These are phyloP conservation scores for Candida andamanensis DNA, from an alignment of 805 yeast species.

Conservation along the genomic window DNA sequence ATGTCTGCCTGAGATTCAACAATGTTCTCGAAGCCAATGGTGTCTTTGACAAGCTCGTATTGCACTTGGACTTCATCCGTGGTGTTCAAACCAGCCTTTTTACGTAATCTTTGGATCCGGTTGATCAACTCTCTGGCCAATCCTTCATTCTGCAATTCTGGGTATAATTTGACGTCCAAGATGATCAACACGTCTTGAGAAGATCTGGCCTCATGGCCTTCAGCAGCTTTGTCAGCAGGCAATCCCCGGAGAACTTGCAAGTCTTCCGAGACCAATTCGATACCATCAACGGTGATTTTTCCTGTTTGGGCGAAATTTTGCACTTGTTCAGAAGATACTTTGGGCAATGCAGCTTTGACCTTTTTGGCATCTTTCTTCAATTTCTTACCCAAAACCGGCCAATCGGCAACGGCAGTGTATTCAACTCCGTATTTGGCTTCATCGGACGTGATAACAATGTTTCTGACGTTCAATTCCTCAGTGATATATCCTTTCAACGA, in stretches of 20 bases:
- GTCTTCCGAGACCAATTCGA: slow-evolving; percentile 81
- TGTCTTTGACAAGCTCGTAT: slow-evolving; percentile 61
- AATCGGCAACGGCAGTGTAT: slow-evolving; percentile 93
- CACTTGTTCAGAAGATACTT: slow-evolving; percentile 75
- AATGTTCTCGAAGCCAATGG: slow-evolving; percentile 58
- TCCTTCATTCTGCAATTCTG: slow-evolving; percentile 89
- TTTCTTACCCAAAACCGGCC: slow-evolving; percentile 98
- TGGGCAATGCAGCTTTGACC: slow-evolving; percentile 91
- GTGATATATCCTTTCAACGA: slow-evolving; percentile 71
- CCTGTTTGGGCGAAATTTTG: slow-evolving; percentile 69
- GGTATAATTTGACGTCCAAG: slow-evolving; percentile 81
- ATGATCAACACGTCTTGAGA: slow-evolving; percentile 87
- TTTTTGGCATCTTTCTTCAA: slow-evolving; percentile 88
- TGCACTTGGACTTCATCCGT: slow-evolving; percentile 93
- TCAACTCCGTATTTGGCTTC: slow-evolving; percentile 89
- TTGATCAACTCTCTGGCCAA: slow-evolving; percentile 93
- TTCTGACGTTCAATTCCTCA: slow-evolving; percentile 92
- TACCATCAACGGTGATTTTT: slow-evolving; percentile 80
- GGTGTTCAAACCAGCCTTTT: slow-evolving; percentile 90
- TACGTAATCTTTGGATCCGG: slow-evolving; percentile 95
- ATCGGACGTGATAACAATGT: slow-evolving; percentile 79
- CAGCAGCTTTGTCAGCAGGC: slow-evolving; percentile 57
- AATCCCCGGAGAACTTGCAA: slow-evolving; percentile 85
- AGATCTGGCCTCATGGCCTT: slow-evolving; percentile 82
- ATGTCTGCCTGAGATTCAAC: slow-evolving; percentile 61